These are phyloP conservation scores for Rhodotorula mucilaginosa DNA, from an alignment of 1,284 basidiomycete genomes.

Conservation along the genomic window DNA sequence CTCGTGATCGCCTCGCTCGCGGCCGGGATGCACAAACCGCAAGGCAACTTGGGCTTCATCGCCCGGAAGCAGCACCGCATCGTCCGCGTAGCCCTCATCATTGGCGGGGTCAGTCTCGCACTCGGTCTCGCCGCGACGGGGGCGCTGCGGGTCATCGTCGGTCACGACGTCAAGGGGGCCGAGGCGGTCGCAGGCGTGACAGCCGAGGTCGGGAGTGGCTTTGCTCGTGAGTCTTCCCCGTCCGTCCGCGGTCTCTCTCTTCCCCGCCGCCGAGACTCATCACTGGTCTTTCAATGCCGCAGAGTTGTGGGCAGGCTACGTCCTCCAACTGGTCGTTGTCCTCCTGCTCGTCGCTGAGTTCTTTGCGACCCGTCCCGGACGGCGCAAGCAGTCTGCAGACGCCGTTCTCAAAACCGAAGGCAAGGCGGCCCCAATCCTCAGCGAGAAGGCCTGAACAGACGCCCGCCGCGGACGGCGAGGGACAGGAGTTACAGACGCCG, in stretches of 20 bases:
- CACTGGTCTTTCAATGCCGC: not conserved
- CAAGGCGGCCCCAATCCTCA: no score
- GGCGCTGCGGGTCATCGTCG: slow-evolving; percentile 16
- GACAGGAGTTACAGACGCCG: not conserved
- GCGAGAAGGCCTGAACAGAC: no score
- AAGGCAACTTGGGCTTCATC: slow-evolving; percentile 11
- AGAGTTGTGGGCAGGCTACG: slow-evolving; percentile 26
- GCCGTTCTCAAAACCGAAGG: not conserved
- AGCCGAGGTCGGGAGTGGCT: slow-evolving; percentile 15
- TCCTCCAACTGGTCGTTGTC: slow-evolving; percentile 11
- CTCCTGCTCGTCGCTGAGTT: slow-evolving; percentile 20
- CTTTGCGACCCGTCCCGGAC: slow-evolving; percentile 8
- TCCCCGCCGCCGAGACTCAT: not conserved
- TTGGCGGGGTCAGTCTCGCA: slow-evolving; percentile 4
- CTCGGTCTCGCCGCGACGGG: slow-evolving; percentile 16
- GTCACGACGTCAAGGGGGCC: slow-evolving; percentile 4
- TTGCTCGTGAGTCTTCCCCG: slow-evolving; percentile 17
- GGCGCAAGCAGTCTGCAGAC: not conserved
- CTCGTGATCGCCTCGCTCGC: slow-evolving; percentile 17
- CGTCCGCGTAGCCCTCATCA: slow-evolving; percentile 14
- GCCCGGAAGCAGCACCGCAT: slow-evolving; percentile 8
- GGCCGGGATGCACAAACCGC: slow-evolving; percentile 15
- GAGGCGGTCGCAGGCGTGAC: not conserved
- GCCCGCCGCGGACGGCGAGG: no score
- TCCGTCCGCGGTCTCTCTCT: not conserved